Conservation (phyloP, 495 filamentous ascomycete species). For the Penicillium desertorum region DNA sequence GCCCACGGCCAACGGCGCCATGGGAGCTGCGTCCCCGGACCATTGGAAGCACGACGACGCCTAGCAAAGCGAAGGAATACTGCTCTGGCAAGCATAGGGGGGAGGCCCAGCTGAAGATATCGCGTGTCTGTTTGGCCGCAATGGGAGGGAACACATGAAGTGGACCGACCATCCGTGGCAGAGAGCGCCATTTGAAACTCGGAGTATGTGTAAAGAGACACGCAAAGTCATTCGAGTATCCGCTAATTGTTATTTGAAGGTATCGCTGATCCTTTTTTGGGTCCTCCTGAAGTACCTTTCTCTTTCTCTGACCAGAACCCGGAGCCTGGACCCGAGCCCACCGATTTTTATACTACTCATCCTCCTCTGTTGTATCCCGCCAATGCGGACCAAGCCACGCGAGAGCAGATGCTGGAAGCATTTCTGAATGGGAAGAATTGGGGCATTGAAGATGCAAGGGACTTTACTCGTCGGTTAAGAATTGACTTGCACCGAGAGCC, state of each 20-base stretch:
- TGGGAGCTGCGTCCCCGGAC: conserved; percentile 58
- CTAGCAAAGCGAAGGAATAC: conserved; percentile 52
- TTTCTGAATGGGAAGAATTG: conserved; percentile 22
- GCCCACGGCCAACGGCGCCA: conserved; percentile 44
- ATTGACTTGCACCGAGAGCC: conserved; percentile 43
- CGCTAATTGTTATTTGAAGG: conserved; percentile 14
- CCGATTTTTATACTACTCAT: conserved; percentile 12
- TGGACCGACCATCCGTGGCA: conserved; percentile 40
- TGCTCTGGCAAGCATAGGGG: conserved; percentile 40
- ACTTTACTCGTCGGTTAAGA: conserved; percentile 27
- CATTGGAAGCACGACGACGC: conserved; percentile 57
- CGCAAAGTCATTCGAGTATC: neutral
- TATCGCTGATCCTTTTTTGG: conserved; percentile 16
- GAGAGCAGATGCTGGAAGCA: conserved; percentile 18
- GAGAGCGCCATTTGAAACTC: conserved; percentile 24
- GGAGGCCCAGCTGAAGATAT: conserved; percentile 37
- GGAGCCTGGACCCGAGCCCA: conserved; percentile 13
- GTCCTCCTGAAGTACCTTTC: conserved; percentile 14
- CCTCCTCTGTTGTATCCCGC: conserved; percentile 1
- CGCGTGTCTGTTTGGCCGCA: conserved; percentile 43
- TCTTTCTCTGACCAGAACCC: conserved; percentile 28
- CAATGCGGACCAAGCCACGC: conserved; percentile 4
- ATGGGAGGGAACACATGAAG: conserved; percentile 49
- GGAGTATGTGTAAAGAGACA: conserved; percentile 23
- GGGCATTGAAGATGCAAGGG: conserved; percentile 31